These are phyloP conservation scores for Neonectria sp. DNA, from an alignment of 2,329 filamentous ascomycete species.

Conservation along the genomic window DNA sequence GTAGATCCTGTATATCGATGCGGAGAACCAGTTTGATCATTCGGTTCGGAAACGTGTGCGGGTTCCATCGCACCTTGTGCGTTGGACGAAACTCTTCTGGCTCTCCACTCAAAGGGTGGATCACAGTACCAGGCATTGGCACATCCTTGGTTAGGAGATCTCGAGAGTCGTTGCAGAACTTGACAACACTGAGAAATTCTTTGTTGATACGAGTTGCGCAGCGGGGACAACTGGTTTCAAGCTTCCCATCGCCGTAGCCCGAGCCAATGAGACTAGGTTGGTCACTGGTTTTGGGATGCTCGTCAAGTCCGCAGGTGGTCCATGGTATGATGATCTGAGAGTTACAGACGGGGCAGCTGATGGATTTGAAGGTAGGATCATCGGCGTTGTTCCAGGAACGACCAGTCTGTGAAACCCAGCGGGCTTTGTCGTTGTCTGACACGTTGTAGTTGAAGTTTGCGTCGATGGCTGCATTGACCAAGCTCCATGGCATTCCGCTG, in stretches of 20 bases:
- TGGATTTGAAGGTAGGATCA: constrained; percentile 59
- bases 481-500: constrained; percentile 74
- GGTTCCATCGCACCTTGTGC: constrained; percentile 10
- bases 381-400: constrained; percentile 69
- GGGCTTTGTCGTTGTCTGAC: constrained; percentile 54
- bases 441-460: constrained; percentile 67
- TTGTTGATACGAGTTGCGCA: constrained; percentile 69
- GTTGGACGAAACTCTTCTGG: constrained; percentile 52
- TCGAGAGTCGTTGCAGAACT: constrained; percentile 70
- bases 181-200: constrained; percentile 68
- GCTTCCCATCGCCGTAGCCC: constrained; percentile 74
- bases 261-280: constrained; percentile 58
- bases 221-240: constrained; percentile 63
- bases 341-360: constrained; percentile 62
- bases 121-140: constrained; percentile 79
- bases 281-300: constrained; percentile 28
- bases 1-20: constrained; percentile 57
- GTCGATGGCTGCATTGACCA: constrained; percentile 69
- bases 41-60: constrained; percentile 70
- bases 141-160: constrained; percentile 57
- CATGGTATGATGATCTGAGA: constrained; percentile 62
- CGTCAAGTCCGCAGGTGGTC: constrained; percentile 61
- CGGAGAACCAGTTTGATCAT: constrained; percentile 66
- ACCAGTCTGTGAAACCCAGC: constrained; percentile 63
- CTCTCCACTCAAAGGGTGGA: constrained; percentile 67